Evolutionary conservation across 176 grass and related monocot species (phyloP).

Genomic region (Ensete glaucum): DNA sequence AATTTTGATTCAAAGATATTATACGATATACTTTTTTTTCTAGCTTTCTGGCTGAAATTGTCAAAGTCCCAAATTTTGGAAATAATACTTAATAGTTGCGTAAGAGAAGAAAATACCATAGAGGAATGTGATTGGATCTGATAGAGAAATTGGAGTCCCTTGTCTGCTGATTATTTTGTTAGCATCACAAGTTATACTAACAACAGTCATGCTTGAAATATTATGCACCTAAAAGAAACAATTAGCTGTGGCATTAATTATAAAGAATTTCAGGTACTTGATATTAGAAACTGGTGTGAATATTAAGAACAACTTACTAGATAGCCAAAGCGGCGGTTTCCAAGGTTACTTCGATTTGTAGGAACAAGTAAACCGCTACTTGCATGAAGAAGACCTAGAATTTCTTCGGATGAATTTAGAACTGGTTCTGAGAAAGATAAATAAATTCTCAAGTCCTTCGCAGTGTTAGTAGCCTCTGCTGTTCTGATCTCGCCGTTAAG

Average conservation of each 20-base stretch:
- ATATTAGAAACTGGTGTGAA: background rate
- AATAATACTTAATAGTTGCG: background rate
- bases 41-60: too few species aligned
- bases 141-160: constrained; percentile 49
- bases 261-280: background rate
- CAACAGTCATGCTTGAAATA: constrained; percentile 37
- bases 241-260: background rate
- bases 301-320: constrained; percentile 32
- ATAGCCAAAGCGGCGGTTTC: constrained; percentile 68
- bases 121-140: constrained; percentile 65
- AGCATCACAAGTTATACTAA: constrained; percentile 46
- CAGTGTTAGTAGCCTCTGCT: constrained; percentile 60
- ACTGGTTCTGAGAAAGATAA: constrained; percentile 65
- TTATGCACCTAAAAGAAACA: constrained; percentile 45
- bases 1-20: background rate
- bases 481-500: constrained; percentile 54
- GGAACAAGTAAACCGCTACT: constrained; percentile 45
- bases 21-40: too few species aligned
- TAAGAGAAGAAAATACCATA: constrained; percentile 38
- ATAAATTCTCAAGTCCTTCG: constrained; percentile 39
- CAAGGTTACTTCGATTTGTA: constrained; percentile 47
- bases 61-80: too few species aligned
- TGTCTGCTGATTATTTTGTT: constrained; percentile 78
- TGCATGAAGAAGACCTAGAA: constrained; percentile 35
- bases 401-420: constrained; percentile 60